Evolutionary conservation across 1,139 yeast genomes (phyloP).

Genomic region (Kodamaea sp.): DNA sequence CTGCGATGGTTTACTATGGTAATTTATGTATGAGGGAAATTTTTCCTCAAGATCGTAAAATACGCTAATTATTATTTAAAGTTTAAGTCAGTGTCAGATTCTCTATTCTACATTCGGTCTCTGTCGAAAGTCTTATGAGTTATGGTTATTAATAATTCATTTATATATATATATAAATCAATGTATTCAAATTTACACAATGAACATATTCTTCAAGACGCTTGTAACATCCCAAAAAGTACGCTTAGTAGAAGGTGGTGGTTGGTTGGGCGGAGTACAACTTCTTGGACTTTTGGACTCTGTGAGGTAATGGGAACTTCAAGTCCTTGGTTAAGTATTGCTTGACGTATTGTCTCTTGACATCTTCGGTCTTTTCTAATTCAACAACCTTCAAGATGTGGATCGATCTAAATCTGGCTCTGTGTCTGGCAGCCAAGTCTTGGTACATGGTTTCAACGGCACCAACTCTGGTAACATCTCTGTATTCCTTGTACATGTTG

Average conservation of each 20-base stretch:
- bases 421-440: conserved; percentile 99
- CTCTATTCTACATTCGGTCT: neutral
- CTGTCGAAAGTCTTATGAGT: neutral
- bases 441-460: conserved; percentile 99
- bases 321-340: conserved; percentile 95
- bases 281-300: conserved; percentile 89
- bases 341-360: conserved; percentile 98
- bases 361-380: conserved; percentile 95
- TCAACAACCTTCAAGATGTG: conserved; percentile 99
- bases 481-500: conserved; percentile 99
- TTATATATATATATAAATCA: conserved; percentile 11
- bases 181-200: conserved; percentile 11
- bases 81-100: too few relatives aligned
- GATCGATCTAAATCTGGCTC: conserved; percentile 99
- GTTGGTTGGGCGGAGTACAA: conserved; percentile 93
- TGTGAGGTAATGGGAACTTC: conserved; percentile 99
- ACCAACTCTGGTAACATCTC: conserved; percentile 98
- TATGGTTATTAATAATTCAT: conserved; percentile 11
- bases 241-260: conserved; percentile 84
- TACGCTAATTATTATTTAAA: too few relatives aligned
- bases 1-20: too few relatives aligned
- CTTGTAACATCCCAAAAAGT: conserved; percentile 2
- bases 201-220: conserved; percentile 6
- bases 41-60: too few relatives aligned
- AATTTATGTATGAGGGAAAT: too few relatives aligned